These are phyloP conservation scores for Hyaloperonospora arabidopsidis DNA, from an alignment of 352 stramenopile genomes.

Conservation along the genomic window DNA sequence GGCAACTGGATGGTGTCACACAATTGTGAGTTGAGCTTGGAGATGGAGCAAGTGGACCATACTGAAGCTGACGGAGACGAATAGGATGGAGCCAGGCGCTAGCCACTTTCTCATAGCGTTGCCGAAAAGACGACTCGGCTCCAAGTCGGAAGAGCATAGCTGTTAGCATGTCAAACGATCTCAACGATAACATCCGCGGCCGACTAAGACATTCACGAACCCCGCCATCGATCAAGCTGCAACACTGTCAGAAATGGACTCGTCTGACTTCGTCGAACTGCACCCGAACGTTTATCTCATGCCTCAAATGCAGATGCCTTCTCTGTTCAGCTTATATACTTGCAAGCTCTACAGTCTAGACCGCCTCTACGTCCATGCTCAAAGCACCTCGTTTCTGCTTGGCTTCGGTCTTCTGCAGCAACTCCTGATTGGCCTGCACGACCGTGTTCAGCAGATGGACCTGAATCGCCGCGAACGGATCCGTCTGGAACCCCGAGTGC, in stretches of 20 bases:
- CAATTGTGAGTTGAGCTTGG: no score
- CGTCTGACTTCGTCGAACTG: slow-evolving; percentile 97
- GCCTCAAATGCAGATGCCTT: slow-evolving; percentile 35
- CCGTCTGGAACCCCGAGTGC: slow-evolving; percentile 68
- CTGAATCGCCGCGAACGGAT: slow-evolving; percentile 83
- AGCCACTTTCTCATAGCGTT: slow-evolving; percentile 96
- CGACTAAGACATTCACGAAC: slow-evolving; percentile 46
- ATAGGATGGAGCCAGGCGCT: slow-evolving; percentile 97
- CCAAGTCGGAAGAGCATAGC: slow-evolving; percentile 90
- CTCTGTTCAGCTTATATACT: background rate
- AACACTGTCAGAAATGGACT: slow-evolving; percentile 94
- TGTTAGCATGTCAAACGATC: slow-evolving; percentile 97
- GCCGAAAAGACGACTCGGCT: slow-evolving; percentile 91
- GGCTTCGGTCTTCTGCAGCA: slow-evolving; percentile 36
- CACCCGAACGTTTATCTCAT: slow-evolving; percentile 98
- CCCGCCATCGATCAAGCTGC: slow-evolving; percentile 94
- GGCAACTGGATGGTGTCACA: slow-evolving; percentile 97
- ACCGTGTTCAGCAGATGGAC: slow-evolving; percentile 82
- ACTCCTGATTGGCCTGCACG: slow-evolving; percentile 64
- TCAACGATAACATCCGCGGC: slow-evolving; percentile 95
- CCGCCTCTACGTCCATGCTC: background rate
- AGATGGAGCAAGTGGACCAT: slow-evolving; percentile 99
- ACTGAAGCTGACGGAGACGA: no score
- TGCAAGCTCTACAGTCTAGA: no score
- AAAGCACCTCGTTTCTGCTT: slow-evolving; percentile 26